Percentiles rank a stretch among this genome's conserved stretches.
These are phyloP conservation scores for Microbotryomycetes sp. DNA, from an alignment of 1,284 basidiomycete species.

Conservation along the genomic window DNA sequence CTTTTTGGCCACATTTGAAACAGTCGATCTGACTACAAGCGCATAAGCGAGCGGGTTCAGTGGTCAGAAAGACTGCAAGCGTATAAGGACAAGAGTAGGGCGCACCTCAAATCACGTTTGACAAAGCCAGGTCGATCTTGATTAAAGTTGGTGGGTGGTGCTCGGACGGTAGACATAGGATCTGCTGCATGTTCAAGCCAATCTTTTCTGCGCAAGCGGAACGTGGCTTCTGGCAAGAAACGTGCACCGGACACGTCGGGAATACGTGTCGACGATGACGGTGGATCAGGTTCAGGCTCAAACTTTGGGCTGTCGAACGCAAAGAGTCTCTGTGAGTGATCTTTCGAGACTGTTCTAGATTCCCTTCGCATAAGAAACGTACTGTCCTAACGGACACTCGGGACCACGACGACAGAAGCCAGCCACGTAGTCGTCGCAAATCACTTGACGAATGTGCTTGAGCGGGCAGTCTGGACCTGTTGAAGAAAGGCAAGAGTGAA, in stretches of 20 bases:
- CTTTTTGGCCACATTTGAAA: constrained; percentile 71
- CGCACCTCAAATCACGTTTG: neutral
- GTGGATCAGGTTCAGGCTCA: constrained; percentile 30
- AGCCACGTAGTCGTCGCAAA: constrained; percentile 84
- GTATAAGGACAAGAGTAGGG: too few species aligned
- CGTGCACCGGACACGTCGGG: constrained; percentile 33
- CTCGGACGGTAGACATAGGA: constrained; percentile 3
- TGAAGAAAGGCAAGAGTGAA: constrained; percentile 10
- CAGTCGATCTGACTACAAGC: constrained; percentile 12
- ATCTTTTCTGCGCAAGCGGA: constrained; percentile 29
- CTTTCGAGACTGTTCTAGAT: neutral
- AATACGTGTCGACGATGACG: constrained; percentile 28
- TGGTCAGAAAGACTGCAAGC: too few species aligned
- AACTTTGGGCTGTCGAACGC: constrained; percentile 25
- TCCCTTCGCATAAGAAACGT: too few species aligned
- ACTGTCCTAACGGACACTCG: constrained; percentile 88
- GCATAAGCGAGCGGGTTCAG: too few species aligned
- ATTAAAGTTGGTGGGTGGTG: neutral
- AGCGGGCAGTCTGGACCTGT: constrained; percentile 80
- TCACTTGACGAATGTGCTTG: constrained; percentile 84
- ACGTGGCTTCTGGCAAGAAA: constrained; percentile 34
- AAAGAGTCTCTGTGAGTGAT: constrained; percentile 5
- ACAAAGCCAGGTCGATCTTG: neutral
- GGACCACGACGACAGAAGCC: constrained; percentile 94
- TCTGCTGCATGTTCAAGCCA: constrained; percentile 33